Evolutionary conservation across 1,284 basidiomycete genomes (phyloP).

Genomic region (Exobasidium cylindrosporum): DNA sequence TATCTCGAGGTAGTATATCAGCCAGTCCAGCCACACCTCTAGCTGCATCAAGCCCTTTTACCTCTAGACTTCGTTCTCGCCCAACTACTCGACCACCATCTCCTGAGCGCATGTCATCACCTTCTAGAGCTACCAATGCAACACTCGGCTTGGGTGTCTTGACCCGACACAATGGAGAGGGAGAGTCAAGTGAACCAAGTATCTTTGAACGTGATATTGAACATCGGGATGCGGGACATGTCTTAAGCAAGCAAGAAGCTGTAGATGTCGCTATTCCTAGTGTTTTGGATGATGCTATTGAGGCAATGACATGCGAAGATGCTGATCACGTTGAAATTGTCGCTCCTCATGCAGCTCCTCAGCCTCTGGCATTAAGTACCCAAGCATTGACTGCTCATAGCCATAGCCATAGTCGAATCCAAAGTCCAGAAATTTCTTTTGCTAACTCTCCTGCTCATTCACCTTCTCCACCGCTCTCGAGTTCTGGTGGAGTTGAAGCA

Average conservation of each 20-base stretch:
- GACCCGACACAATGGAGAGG: not conserved
- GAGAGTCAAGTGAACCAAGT: conserved; percentile 16
- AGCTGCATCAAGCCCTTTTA: not conserved
- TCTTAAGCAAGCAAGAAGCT: conserved; percentile 45
- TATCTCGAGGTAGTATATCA: not conserved
- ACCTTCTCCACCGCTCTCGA: conserved; percentile 32
- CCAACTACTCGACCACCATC: conserved; percentile 18
- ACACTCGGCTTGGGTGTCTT: not conserved
- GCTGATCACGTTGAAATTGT: conserved; percentile 46
- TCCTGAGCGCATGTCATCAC: conserved; percentile 9
- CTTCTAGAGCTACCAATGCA: not conserved
- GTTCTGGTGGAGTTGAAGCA: conserved; percentile 24
- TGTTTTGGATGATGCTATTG: conserved; percentile 51
- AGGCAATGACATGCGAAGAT: conserved; percentile 45
- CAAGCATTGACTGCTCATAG: conserved; percentile 38
- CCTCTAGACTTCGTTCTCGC: not conserved
- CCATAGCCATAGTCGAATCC: conserved; percentile 2
- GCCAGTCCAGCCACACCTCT: conserved; percentile 13
- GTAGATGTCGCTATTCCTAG: conserved; percentile 49
- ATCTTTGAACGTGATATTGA: conserved; percentile 54
- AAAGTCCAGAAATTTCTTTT: not conserved
- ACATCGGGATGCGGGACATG: conserved; percentile 41
- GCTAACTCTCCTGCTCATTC: conserved; percentile 11
- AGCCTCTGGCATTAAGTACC: conserved; percentile 35
- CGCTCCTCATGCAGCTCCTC: conserved; percentile 34